phyloP scores from a whole-genome alignment of 768 basidiomycete species.

The Cystobasidium tubakii region DNA sequence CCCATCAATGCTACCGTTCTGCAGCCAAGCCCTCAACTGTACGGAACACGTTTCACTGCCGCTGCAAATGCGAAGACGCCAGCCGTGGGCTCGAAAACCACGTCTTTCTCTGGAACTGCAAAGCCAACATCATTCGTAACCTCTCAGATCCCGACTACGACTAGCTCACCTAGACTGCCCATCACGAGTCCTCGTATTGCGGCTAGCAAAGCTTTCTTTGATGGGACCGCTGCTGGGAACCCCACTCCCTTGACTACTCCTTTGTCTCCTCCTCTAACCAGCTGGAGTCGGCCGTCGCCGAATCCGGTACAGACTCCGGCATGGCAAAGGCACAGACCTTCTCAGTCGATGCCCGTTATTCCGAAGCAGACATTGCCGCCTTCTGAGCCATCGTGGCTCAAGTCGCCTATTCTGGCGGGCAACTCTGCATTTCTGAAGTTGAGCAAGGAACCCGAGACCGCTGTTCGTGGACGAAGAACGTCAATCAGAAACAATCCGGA shows the following conservation, averaged over 20 bases:
- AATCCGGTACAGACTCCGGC: not conserved
- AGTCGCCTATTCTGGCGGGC: not conserved
- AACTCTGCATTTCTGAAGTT: not conserved
- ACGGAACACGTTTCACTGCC: not conserved
- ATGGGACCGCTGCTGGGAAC: not conserved
- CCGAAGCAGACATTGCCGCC: not conserved
- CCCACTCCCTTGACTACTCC: not conserved
- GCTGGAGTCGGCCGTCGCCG: not conserved
- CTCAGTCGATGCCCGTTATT: constrained; percentile 10
- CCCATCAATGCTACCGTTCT: not conserved
- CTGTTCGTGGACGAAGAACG: not conserved
- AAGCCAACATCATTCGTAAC: not conserved
- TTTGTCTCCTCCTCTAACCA: not conserved
- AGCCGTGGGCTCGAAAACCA: not conserved
- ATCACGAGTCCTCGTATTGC: not conserved
- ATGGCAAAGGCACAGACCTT: not conserved
- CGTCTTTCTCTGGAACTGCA: not conserved
- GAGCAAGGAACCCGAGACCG: not conserved
- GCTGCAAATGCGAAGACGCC: not conserved
- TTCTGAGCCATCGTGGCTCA: not conserved
- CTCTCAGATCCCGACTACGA: not conserved
- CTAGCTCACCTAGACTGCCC: not conserved
- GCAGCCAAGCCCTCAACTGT: not conserved
- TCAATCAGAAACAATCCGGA: not conserved
- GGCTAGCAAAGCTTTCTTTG: constrained; percentile 12